Evolutionary conservation across 1,284 basidiomycete genomes (phyloP).

Genomic region (Earliella scabrosa): DNA sequence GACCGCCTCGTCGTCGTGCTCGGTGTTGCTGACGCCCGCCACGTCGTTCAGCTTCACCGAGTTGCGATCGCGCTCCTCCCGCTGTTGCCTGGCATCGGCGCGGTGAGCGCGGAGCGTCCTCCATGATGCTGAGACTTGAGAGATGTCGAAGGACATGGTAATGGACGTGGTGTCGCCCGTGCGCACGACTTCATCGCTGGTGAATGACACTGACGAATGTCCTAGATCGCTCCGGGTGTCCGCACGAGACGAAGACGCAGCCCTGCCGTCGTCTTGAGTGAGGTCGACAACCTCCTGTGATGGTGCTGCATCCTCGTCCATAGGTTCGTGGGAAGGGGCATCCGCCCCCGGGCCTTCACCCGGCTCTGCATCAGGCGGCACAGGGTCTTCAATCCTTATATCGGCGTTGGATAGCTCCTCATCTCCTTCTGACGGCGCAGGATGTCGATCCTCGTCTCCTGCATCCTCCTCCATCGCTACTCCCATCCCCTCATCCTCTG

Average conservation of each 20-base stretch:
- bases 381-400: no score
- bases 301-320: no score
- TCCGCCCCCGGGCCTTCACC: no score
- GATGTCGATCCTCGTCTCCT: not conserved
- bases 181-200: conserved; percentile 49
- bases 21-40: conserved; percentile 65
- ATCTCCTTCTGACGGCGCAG: no score
- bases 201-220: conserved; percentile 1
- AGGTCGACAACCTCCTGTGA: no score
- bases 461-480: not conserved
- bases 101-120: conserved; percentile 17
- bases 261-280: no score
- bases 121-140: conserved; percentile 46
- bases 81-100: not conserved
- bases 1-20: conserved; percentile 64
- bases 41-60: conserved; percentile 39
- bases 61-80: not conserved
- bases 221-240: conserved; percentile 7
- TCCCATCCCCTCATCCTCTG: conserved; percentile 3
- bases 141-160: conserved; percentile 51
- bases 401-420: no score
- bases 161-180: conserved; percentile 41
- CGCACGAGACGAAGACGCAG: no score
- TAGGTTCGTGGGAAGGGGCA: no score
- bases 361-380: no score